Evolutionary conservation across 2,329 filamentous ascomycete species (phyloP).

Genomic region (Fusarium nelsonii): DNA sequence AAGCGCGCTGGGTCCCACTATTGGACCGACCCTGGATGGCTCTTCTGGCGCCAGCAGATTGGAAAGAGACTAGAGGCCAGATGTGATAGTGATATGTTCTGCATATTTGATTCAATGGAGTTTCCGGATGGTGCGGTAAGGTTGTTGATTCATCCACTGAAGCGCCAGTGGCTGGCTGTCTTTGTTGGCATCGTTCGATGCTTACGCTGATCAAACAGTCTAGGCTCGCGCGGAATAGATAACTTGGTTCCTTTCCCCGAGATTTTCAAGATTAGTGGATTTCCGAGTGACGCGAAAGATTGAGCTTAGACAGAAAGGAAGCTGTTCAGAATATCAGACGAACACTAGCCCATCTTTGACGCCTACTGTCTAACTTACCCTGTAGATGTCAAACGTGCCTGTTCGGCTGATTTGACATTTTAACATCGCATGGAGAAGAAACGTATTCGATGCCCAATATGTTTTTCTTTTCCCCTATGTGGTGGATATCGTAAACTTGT

Average conservation of each 20-base stretch:
- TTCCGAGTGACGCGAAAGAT: neutral
- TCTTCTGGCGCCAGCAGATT: slow-evolving; percentile 1
- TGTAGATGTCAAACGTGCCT: neutral
- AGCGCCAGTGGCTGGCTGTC: slow-evolving; percentile 5
- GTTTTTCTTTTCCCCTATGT: too few species aligned
- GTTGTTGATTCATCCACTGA: slow-evolving; percentile 7
- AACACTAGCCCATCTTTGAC: too few species aligned
- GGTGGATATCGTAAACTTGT: too few species aligned
- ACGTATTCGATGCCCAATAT: too few species aligned
- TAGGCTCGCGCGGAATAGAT: neutral
- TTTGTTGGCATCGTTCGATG: slow-evolving; percentile 11
- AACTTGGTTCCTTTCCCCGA: neutral
- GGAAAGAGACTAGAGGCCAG: neutral
- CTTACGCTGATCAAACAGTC: neutral
- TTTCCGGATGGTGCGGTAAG: slow-evolving; percentile 8
- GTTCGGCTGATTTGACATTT: neutral
- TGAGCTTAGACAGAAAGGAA: neutral
- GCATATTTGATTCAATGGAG: slow-evolving; percentile 1
- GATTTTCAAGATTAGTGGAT: neutral
- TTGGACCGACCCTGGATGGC: slow-evolving; percentile 7
- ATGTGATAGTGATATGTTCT: slow-evolving; percentile 29
- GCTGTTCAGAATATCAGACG: too few species aligned
- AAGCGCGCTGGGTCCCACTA: neutral
- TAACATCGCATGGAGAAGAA: neutral
- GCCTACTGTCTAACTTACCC: neutral